Evolutionary conservation across 192 early-diverging fungal species (phyloP).

Genomic region (Backusella australiensis): DNA sequence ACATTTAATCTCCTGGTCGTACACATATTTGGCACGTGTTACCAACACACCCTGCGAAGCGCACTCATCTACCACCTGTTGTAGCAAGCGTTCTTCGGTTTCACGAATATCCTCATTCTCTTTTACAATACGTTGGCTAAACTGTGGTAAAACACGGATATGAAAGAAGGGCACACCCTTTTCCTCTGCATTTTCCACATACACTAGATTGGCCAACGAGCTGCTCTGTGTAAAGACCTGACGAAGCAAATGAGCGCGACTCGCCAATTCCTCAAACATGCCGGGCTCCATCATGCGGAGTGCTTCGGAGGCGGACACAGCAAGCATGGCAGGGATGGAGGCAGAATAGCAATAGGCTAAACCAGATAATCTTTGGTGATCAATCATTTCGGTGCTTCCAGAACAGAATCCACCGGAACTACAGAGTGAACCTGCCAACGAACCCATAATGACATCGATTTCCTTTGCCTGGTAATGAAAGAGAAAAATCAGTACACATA

Average conservation of each 20-base stretch:
- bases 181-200: slow-evolving; percentile 5
- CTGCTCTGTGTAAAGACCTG: slow-evolving; percentile 19
- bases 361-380: slow-evolving; percentile 91
- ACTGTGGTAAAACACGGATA: slow-evolving; percentile 56
- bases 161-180: slow-evolving; percentile 69
- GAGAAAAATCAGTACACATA: not conserved
- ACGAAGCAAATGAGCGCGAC: slow-evolving; percentile 65
- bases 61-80: slow-evolving; percentile 76
- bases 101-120: slow-evolving; percentile 39
- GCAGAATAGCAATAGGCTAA: slow-evolving; percentile 92
- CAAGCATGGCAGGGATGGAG: slow-evolving; percentile 89
- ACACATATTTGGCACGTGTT: slow-evolving; percentile 84
- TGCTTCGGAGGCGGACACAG: slow-evolving; percentile 86
- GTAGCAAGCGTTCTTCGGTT: slow-evolving; percentile 76
- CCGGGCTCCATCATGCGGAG: slow-evolving; percentile 58
- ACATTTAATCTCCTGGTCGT: slow-evolving; percentile 72
- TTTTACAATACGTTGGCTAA: slow-evolving; percentile 19
- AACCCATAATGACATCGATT: slow-evolving; percentile 87
- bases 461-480: slow-evolving; percentile 47
- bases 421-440: slow-evolving; percentile 76
- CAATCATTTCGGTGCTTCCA: slow-evolving; percentile 80
- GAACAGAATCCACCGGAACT: slow-evolving; percentile 93
- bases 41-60: slow-evolving; percentile 82
- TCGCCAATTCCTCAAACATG: slow-evolving; percentile 51
- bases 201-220: slow-evolving; percentile 20